These are phyloP conservation scores for Fusarium torulosum DNA, from an alignment of 2,329 filamentous ascomycete species.

Conservation along the genomic window DNA sequence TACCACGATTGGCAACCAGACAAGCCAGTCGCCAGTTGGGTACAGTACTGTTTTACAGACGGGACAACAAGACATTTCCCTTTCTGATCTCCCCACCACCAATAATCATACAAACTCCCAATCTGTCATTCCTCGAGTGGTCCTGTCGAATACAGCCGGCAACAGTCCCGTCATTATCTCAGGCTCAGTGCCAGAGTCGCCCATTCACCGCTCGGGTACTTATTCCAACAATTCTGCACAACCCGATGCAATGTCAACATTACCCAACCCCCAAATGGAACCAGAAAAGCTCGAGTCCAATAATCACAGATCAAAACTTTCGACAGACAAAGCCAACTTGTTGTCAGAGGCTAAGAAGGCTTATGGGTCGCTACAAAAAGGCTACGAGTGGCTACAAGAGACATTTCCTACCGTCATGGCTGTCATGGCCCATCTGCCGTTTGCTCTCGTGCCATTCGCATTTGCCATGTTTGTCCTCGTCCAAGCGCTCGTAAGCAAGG, in stretches of 20 bases:
- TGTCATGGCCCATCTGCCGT: slow-evolving; percentile 74
- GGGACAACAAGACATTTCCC: slow-evolving; percentile 7
- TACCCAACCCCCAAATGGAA: slow-evolving; percentile 17
- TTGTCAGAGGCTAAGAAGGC: slow-evolving; percentile 60
- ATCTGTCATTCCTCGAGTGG: neutral
- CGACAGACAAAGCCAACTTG: slow-evolving; percentile 59
- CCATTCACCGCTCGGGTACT: neutral
- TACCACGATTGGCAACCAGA: neutral
- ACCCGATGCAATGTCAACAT: neutral
- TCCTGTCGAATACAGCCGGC: slow-evolving; percentile 5
- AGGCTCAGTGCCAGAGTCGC: slow-evolving; percentile 3
- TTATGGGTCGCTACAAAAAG: slow-evolving; percentile 50
- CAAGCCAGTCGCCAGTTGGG: neutral
- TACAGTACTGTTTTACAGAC: neutral
- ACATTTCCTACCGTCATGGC: slow-evolving; percentile 78
- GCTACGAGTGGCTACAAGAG: slow-evolving; percentile 72
- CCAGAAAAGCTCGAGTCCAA: neutral
- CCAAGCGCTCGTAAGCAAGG: slow-evolving; percentile 78
- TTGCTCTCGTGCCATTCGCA: slow-evolving; percentile 77
- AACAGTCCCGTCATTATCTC: slow-evolving; percentile 21
- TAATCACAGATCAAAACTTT: fast-evolving
- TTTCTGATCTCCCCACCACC: neutral
- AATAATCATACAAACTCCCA: neutral
- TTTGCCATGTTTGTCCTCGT: slow-evolving; percentile 82
- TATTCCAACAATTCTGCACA: neutral